Percentiles rank a stretch among this genome's conserved stretches.
Conservation (phyloP, 306 rosid species). For the Lagenaria siceraria region DNA sequence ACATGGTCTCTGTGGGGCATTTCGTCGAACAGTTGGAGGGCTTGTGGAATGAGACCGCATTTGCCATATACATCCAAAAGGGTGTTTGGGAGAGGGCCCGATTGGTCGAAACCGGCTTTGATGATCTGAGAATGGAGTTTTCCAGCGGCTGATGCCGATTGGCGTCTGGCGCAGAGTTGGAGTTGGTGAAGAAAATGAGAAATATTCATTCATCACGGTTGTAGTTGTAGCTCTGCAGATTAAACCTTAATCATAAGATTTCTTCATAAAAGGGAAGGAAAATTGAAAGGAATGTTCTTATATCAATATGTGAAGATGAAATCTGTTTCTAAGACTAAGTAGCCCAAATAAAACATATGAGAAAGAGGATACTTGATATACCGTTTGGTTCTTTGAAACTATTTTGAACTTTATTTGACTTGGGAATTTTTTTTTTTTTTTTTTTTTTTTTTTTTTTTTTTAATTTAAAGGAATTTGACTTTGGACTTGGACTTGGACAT, state of each 20-base stretch:
- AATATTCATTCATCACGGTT: constrained; percentile 36
- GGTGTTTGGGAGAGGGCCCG: constrained; percentile 44
- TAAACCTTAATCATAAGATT: not conserved
- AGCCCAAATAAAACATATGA: not conserved
- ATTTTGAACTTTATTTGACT: not conserved
- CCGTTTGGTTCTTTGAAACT: not conserved
- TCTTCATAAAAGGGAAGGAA: not conserved
- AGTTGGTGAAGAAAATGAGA: constrained; percentile 32
- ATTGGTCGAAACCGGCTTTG: constrained; percentile 33
- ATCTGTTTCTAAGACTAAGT: not conserved
- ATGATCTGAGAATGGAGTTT: constrained; percentile 50
- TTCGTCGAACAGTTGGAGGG: constrained; percentile 53
- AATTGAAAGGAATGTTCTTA: not conserved
- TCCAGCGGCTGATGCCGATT: constrained; percentile 16
- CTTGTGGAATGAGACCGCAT: constrained; percentile 42
- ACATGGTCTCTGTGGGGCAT: constrained; percentile 46
- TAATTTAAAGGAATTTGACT: too few relatives aligned
- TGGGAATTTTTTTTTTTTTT: too few relatives aligned
- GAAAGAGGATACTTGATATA: not conserved
- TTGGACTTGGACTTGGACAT: too few relatives aligned
- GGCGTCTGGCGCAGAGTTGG: constrained; percentile 37
- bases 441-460: too few relatives aligned
- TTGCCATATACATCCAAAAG: constrained; percentile 46
- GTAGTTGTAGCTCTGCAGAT: not conserved
- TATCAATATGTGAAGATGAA: not conserved